Evolutionary conservation across 75 land plant species (phyloP), one percentile per base, ranked within the genome.

Genomic region (Azolla pinnata): DNA sequence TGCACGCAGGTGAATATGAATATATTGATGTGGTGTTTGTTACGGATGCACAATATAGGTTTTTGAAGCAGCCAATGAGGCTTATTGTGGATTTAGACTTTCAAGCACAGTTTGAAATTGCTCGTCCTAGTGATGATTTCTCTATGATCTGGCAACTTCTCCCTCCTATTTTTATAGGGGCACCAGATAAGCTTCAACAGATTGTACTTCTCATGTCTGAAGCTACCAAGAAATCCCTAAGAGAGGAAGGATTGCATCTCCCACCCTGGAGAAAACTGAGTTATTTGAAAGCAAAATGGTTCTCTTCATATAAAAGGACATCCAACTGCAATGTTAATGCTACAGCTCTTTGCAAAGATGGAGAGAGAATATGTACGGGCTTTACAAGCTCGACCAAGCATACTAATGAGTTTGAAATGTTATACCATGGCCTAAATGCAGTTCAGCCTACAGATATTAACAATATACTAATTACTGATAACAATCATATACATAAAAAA

Each of bases 251-350:
- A 10, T 75, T 95, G 66, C 83, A 53, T 26, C 32, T 95, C 32
- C 91, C 99, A 27, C 99, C 99, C 0, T 95, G 99, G 99, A 65
- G 99, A 31, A 89, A 77, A 50, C 72, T 73, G 1, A 91, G 81
- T 59, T 95, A 95, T 65, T 72, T 95, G 73, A 50, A 67, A 31
- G 83, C 99, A 57, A 95, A 95, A 54, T 95, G 99, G 99, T 80
- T 90, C 56, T 72, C 99, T 5, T 73, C 85, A 0, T 74, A 79
- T 65, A 54, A 63, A 51, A 49, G 90, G 25, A 62, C 77, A 1
- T 54, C 77, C 2, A 76, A 74, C 31, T 62, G 56, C 31, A 29
- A 46, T 4, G 4, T 23, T 17, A 14, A 46, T 46, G 2, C 48
- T 29, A 8, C 21, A 2, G 27, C 40, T 57, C 29, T 30, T 35